Conservation (phyloP, 192 early-diverging fungal genomes). For the Backusella macrospora region DNA sequence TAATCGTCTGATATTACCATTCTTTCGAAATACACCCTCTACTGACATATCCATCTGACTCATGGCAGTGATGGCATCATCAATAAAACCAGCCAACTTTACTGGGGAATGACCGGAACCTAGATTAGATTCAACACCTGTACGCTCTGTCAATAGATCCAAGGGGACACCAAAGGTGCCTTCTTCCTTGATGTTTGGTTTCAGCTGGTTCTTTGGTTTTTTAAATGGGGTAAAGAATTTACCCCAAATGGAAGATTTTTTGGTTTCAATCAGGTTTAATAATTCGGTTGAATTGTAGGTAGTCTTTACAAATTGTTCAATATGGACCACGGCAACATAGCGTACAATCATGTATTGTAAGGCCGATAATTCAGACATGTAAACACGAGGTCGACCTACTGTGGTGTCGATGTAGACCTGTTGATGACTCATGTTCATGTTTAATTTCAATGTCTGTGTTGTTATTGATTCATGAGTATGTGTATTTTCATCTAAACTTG, state of each 20-base stretch:
- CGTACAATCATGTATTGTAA: slow-evolving; percentile 81
- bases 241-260: slow-evolving; percentile 78
- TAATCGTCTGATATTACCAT: slow-evolving; percentile 92
- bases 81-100: slow-evolving; percentile 83
- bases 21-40: slow-evolving; percentile 97
- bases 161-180: slow-evolving; percentile 92
- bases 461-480: neutral
- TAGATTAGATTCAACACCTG: slow-evolving; percentile 79
- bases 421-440: neutral
- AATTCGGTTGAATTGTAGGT: slow-evolving; percentile 74
- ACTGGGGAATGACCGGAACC: slow-evolving; percentile 67
- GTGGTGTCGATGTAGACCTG: neutral
- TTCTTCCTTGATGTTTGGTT: slow-evolving; percentile 44
- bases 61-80: slow-evolving; percentile 76
- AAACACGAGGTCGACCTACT: slow-evolving; percentile 27
- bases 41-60: slow-evolving; percentile 75
- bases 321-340: slow-evolving; percentile 76
- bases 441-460: neutral
- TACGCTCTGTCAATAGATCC: slow-evolving; percentile 80
- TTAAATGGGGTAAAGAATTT: slow-evolving; percentile 68
- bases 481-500: neutral
- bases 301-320: slow-evolving; percentile 73
- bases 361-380: slow-evolving; percentile 68
- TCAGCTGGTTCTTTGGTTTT: slow-evolving; percentile 38
- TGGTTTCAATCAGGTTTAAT: slow-evolving; percentile 72